A percentile compares a stretch with the other conserved stretches of the same genome.
phyloP scores from a whole-genome alignment of 495 filamentous ascomycete genomes.

The Neurospora cerealis region DNA sequence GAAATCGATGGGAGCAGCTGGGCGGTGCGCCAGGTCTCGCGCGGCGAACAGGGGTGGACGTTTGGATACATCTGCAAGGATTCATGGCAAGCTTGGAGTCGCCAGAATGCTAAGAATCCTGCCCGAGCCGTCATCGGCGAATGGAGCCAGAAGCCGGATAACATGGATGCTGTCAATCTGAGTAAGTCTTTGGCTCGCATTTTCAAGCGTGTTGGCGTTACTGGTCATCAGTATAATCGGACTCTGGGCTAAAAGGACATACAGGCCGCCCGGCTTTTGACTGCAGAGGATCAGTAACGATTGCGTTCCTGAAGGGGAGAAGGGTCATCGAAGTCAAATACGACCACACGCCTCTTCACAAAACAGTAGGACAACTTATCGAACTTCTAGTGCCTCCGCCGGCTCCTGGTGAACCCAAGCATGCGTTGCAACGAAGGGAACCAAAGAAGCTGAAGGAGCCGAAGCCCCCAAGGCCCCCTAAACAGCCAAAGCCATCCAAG shows the following conservation, averaged over 20 bases:
- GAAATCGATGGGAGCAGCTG: constrained; percentile 32
- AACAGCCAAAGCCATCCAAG: constrained; percentile 43
- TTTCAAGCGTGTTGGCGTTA: not conserved
- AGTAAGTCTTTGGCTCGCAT: constrained; percentile 11
- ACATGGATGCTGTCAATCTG: constrained; percentile 26
- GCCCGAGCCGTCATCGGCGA: constrained; percentile 28
- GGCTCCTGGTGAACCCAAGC: constrained; percentile 27
- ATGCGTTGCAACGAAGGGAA: constrained; percentile 47
- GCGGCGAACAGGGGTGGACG: constrained; percentile 33
- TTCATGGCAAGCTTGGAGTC: constrained; percentile 36
- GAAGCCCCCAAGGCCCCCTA: constrained; percentile 45
- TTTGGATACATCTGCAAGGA: constrained; percentile 40
- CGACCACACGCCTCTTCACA: constrained; percentile 37
- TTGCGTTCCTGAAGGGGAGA: constrained; percentile 30
- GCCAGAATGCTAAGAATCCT: constrained; percentile 27
- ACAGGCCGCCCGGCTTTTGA: constrained; percentile 41
- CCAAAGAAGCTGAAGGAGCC: constrained; percentile 26
- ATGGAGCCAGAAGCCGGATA: constrained; percentile 28
- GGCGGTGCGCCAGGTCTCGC: constrained; percentile 29
- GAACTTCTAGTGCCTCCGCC: constrained; percentile 27
- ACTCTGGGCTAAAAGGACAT: not conserved
- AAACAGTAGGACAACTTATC: constrained; percentile 32
- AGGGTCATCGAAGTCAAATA: constrained; percentile 35
- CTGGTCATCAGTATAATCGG: not conserved
- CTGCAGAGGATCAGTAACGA: constrained; percentile 34